Evolutionary conservation across 2,329 filamentous ascomycete genomes (phyloP).

Genomic region (Knufia fluminis): DNA sequence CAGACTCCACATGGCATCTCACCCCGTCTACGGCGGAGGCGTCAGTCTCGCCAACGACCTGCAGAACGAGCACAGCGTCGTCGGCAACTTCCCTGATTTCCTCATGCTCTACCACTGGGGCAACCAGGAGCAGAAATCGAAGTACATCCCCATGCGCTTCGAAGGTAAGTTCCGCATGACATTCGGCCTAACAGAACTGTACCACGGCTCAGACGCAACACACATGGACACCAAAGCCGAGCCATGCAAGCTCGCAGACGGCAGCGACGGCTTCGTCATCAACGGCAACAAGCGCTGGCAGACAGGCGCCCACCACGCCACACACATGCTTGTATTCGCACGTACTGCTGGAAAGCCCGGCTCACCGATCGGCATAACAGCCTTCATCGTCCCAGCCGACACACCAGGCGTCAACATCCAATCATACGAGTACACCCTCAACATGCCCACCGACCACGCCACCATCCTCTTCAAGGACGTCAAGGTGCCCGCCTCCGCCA

Average conservation of each 20-base stretch:
- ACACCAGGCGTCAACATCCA: conserved; percentile 46
- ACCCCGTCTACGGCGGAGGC: conserved; percentile 38
- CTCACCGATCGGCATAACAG: conserved; percentile 48
- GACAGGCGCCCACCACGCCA: conserved; percentile 53
- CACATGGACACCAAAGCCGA: conserved; percentile 50
- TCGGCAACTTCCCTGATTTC: conserved; percentile 55
- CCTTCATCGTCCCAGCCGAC: conserved; percentile 49
- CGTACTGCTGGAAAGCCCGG: conserved; percentile 47
- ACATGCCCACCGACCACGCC: conserved; percentile 59
- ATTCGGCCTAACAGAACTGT: conserved; percentile 54
- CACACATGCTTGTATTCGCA: conserved; percentile 54
- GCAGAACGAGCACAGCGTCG: conserved; percentile 54
- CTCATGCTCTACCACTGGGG: conserved; percentile 56
- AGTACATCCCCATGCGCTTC: conserved; percentile 46
- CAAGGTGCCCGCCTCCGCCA: conserved; percentile 44
- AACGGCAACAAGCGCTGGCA: conserved; percentile 57
- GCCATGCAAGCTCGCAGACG: conserved; percentile 31
- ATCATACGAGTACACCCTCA: conserved; percentile 56
- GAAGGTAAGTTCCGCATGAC: conserved; percentile 47
- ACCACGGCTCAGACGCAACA: conserved; percentile 54
- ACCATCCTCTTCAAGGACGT: conserved; percentile 50
- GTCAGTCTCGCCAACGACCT: conserved; percentile 55
- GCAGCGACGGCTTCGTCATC: conserved; percentile 43
- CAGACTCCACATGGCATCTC: conserved; percentile 49
- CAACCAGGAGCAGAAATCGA: conserved; percentile 43